These are phyloP conservation scores for Aspergillus pseudoglaucus DNA, from an alignment of 2,329 filamentous ascomycete genomes.

Conservation along the genomic window DNA sequence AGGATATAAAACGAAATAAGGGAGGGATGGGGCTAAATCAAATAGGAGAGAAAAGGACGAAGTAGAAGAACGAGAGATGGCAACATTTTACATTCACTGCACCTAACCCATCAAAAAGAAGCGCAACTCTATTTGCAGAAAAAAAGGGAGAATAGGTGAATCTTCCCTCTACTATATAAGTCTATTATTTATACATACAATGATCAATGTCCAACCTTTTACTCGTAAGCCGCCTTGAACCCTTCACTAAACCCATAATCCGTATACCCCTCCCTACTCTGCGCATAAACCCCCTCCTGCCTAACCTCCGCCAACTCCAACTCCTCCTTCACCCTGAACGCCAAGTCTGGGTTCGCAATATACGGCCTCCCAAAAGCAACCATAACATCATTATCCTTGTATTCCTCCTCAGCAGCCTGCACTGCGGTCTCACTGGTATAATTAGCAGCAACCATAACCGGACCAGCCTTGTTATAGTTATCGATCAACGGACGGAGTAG, in stretches of 20 bases:
- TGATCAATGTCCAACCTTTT: too few species aligned
- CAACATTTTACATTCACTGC: too few species aligned
- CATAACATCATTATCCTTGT: slow-evolving; percentile 23
- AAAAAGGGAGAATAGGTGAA: too few species aligned
- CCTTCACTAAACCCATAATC: slow-evolving; percentile 31
- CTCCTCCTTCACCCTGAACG: slow-evolving; percentile 35
- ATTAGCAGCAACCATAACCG: slow-evolving; percentile 48
- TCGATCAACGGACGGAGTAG: slow-evolving; percentile 40
- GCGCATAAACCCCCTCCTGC: slow-evolving; percentile 37
- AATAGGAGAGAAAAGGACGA: too few species aligned
- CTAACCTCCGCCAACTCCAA: slow-evolving; percentile 35
- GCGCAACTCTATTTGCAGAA: too few species aligned
- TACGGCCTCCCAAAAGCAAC: slow-evolving; percentile 40
- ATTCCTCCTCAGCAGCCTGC: slow-evolving; percentile 28
- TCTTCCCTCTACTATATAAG: too few species aligned
- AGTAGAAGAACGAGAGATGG: too few species aligned
- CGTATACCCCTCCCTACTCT: slow-evolving; percentile 34
- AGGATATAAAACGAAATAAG: too few species aligned
- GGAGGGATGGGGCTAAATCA: too few species aligned
- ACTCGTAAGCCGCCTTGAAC: slow-evolving; percentile 16
- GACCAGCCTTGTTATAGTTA: slow-evolving; percentile 35
- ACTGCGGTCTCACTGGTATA: slow-evolving; percentile 37
- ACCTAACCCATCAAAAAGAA: too few species aligned
- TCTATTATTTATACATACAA: too few species aligned
- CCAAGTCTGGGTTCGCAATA: slow-evolving; percentile 42